Base-by-base conservation (phyloP, 345 rosid species). In the Draba incana region DNA sequence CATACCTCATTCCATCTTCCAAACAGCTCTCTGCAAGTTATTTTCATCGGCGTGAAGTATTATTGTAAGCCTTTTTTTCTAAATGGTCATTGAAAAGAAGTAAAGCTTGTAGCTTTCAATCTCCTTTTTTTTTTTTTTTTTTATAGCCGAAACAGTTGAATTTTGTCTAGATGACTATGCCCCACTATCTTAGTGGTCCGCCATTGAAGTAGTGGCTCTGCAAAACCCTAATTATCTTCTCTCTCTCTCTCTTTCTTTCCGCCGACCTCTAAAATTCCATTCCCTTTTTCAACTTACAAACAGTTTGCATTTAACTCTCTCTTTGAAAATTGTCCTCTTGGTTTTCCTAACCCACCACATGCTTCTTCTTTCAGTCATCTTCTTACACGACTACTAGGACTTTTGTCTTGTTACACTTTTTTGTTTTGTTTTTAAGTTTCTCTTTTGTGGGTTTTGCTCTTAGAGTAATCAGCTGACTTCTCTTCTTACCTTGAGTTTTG, bases 121-220 rank as follows among this genome's bases (percentile, higher is more conserved):
- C 35, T 37, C 27, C 9, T 35, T 45, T 38, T 35, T 8, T 42
- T 45, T 38, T 35, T 8, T 42, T 61, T 35, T 28, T 28, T 3
- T 27, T 68, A 67, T 30, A 45, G 78, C 78, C 64, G 53, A 66
- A 74, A 67, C 78, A 74, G 73, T 74, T 67, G 69, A 74, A 74
- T 45, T 49, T 65, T 42, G 53, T 11, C 12, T 25, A 30, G 49
- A 42, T 33, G 50, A 45, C 43, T 38, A 69, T 69, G 78, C 13
- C 79, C 80, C 77, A 77, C 80, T 48, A 56, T 47, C 62, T 52
- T 41, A 77, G 71, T 77, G 77, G 80, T 77, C 73, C 77, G 73
- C 77, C 72, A 61, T 71, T 42, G 69, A 62, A 77, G 69, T 69
- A 77, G 69, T 69, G 75, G 64, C 53, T 76, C 31, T 69, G 50